A percentile compares a stretch with the other conserved stretches of the same genome.
Conservation (phyloP, 2,329 filamentous ascomycete genomes). For the Xylariaceae sp. region DNA sequence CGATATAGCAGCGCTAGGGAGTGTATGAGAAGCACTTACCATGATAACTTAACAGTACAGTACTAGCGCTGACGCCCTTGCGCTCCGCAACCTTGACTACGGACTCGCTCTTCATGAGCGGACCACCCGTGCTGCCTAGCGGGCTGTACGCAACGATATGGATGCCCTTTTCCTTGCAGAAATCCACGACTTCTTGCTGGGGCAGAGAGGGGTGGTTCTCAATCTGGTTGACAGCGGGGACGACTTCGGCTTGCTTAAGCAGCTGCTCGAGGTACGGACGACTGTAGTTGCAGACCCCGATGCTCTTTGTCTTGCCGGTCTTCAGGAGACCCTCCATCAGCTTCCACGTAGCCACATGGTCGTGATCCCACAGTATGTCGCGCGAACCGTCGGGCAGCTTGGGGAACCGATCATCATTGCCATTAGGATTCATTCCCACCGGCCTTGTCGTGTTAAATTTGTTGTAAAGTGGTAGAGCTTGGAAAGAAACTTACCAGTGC, state of each 20-base stretch:
- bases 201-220: conserved; percentile 75
- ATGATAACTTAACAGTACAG: conserved; percentile 74
- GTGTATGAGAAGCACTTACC: conserved; percentile 51
- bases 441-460: too few species aligned
- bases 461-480: too few species aligned
- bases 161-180: conserved; percentile 71
- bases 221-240: conserved; percentile 74
- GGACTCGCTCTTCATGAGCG: conserved; percentile 67
- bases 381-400: conserved; percentile 74
- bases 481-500: too few species aligned
- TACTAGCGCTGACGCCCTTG: conserved; percentile 64
- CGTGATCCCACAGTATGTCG: conserved; percentile 72
- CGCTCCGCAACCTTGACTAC: conserved; percentile 69
- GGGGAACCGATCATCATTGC: conserved; percentile 76
- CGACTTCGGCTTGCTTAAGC: conserved; percentile 56
- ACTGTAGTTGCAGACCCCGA: conserved; percentile 66
- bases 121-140: conserved; percentile 68
- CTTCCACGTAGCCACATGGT: conserved; percentile 79
- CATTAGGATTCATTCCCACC: conserved; percentile 78
- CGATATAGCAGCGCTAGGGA: neutral
- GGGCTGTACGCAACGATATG: conserved; percentile 75
- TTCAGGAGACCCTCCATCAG: conserved; percentile 71
- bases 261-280: conserved; percentile 61
- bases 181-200: conserved; percentile 73
- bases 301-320: conserved; percentile 61